Evolutionary conservation across 345 rosid genomes (phyloP).

Genomic region (Bretschneidera sinensis): DNA sequence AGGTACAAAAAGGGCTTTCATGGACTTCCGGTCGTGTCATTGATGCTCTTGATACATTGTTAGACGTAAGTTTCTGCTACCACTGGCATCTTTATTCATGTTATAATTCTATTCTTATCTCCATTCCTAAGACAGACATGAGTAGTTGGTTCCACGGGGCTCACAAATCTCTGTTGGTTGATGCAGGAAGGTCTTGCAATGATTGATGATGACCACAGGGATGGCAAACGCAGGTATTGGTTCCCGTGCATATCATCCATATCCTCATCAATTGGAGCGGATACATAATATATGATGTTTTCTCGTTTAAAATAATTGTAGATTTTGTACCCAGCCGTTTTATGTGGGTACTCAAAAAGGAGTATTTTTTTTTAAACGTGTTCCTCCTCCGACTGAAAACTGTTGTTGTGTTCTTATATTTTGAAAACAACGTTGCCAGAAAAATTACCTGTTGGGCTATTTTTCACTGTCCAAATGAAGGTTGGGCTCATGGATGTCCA

Average conservation of each 20-base stretch:
- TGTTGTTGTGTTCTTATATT: too few species aligned
- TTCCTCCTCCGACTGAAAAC: too few species aligned
- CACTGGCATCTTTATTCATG: neutral
- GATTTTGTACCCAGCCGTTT: too few species aligned
- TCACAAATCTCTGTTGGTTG: constrained; percentile 24
- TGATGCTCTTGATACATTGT: constrained; percentile 70
- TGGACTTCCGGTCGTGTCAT: constrained; percentile 87
- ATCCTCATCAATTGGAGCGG: constrained; percentile 46
- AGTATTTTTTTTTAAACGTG: too few species aligned
- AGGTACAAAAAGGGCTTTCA: constrained; percentile 62
- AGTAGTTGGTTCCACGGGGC: constrained; percentile 4
- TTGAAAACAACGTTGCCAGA: too few species aligned
- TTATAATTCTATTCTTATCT: neutral
- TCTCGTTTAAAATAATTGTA: too few species aligned
- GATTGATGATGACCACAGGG: constrained; percentile 73
- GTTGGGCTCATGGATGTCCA: too few species aligned
- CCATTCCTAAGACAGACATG: neutral
- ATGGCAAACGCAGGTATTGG: constrained; percentile 73
- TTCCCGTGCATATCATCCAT: constrained; percentile 80
- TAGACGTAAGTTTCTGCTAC: constrained; percentile 45
- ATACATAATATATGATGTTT: constrained; percentile 17
- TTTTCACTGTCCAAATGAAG: too few species aligned
- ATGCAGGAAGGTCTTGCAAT: constrained; percentile 80
- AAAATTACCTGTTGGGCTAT: too few species aligned
- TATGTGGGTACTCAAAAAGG: too few species aligned